Conservation (phyloP, 2,329 filamentous ascomycete genomes). For the Plectosphaerella sp. region DNA sequence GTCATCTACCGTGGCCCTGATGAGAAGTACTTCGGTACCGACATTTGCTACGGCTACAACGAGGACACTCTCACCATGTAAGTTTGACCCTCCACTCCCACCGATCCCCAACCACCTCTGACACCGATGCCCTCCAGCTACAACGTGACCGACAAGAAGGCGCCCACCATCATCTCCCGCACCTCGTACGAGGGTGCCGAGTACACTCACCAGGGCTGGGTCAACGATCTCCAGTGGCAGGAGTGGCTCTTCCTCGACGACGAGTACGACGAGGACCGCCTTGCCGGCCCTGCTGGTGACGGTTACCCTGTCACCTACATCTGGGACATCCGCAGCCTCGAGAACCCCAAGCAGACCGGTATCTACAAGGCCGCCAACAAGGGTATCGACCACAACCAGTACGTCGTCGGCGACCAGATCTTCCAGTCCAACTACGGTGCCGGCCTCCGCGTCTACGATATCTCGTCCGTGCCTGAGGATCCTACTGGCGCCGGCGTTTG, state of each 20-base stretch:
- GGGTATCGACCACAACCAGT: slow-evolving; percentile 42
- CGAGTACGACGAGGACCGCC: slow-evolving; percentile 42
- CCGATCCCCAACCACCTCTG: background rate
- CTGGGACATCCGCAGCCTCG: slow-evolving; percentile 39
- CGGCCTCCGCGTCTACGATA: slow-evolving; percentile 31
- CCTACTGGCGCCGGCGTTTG: slow-evolving; percentile 33
- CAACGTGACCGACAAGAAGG: slow-evolving; percentile 45
- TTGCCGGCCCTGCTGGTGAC: slow-evolving; percentile 30
- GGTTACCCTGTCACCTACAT: slow-evolving; percentile 43
- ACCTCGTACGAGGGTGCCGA: slow-evolving; percentile 52
- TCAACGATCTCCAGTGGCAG: slow-evolving; percentile 38
- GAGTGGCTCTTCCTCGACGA: slow-evolving; percentile 39
- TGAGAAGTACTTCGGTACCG: slow-evolving; percentile 33
- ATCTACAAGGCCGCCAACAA: slow-evolving; percentile 28
- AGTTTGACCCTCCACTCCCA: background rate
- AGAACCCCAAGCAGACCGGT: slow-evolving; percentile 35
- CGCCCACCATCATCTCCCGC: slow-evolving; percentile 41
- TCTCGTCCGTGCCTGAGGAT: slow-evolving; percentile 23
- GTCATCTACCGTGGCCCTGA: slow-evolving; percentile 47
- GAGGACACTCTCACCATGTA: slow-evolving; percentile 44
- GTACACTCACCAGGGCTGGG: slow-evolving; percentile 54
- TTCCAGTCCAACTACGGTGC: slow-evolving; percentile 44
- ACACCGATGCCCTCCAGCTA: slow-evolving; percentile 19
- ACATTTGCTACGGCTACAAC: slow-evolving; percentile 52
- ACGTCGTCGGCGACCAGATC: slow-evolving; percentile 30